phyloP scores from a whole-genome alignment of 345 rosid genomes.

The Linum lewisii region DNA sequence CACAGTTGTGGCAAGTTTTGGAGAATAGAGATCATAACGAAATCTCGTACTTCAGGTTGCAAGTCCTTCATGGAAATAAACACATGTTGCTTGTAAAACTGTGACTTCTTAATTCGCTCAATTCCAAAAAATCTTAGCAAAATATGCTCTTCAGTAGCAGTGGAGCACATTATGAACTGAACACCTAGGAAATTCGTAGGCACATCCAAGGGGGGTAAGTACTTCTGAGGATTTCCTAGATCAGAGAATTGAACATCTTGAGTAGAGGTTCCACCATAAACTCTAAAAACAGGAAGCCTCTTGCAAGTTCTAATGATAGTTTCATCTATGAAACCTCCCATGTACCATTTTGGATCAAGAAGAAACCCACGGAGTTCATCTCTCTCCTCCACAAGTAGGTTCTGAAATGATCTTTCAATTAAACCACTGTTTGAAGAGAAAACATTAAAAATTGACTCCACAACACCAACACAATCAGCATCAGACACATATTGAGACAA shows the following conservation, averaged over 20 bases:
- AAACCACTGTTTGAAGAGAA: conserved; percentile 34
- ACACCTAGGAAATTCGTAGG: conserved; percentile 55
- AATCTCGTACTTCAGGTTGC: conserved; percentile 67
- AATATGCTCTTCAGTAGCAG: conserved; percentile 55
- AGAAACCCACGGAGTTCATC: conserved; percentile 69
- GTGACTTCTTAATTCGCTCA: conserved; percentile 68
- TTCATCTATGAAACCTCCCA: conserved; percentile 40
- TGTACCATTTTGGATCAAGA: conserved; percentile 77
- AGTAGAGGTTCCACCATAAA: conserved; percentile 36
- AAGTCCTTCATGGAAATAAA: conserved; percentile 46
- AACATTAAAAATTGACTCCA: conserved; percentile 59
- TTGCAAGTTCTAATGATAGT: conserved; percentile 49
- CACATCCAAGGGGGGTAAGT: conserved; percentile 61
- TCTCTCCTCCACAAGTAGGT: conserved; percentile 52
- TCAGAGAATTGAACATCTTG: conserved; percentile 51
- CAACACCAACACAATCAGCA: conserved; percentile 54
- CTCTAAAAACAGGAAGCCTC: conserved; percentile 63
- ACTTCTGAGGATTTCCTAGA: conserved; percentile 64
- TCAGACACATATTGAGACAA: conserved; percentile 55
- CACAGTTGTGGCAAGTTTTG: conserved; percentile 76
- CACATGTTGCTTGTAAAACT: conserved; percentile 62
- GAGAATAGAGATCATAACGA: conserved; percentile 69
- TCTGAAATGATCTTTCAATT: conserved; percentile 26
- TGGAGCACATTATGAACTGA: conserved; percentile 51
- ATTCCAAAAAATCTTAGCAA: conserved; percentile 57